Conservation (phyloP, 73 alveolate species). For the Paramecium primaurelia region DNA sequence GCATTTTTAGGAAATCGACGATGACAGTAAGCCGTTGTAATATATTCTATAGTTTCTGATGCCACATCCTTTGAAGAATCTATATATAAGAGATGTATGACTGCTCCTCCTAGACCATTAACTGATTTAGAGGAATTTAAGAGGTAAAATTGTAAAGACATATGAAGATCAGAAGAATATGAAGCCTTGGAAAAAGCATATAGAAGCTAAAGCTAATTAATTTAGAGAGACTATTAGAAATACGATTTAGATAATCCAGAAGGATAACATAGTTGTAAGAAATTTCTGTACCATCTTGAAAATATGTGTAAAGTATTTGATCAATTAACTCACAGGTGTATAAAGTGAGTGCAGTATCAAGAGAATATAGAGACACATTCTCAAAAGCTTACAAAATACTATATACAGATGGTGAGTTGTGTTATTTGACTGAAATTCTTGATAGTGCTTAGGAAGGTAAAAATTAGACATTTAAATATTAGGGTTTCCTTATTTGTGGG, state of each 20-base stretch:
- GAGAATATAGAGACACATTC: constrained; percentile 90
- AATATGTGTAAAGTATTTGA: constrained; percentile 71
- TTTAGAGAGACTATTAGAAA: constrained; percentile 72
- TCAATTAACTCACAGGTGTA: constrained; percentile 18
- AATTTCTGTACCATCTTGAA: constrained; percentile 83
- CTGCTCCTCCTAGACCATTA: constrained; percentile 93
- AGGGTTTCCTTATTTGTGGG: constrained; percentile 90
- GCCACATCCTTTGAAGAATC: constrained; percentile 27
- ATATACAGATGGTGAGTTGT: constrained; percentile 84
- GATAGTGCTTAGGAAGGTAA: constrained; percentile 95
- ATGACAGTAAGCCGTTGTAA: neutral
- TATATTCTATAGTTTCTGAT: constrained; percentile 15
- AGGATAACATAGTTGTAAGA: constrained; percentile 87
- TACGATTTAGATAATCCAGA: constrained; percentile 91
- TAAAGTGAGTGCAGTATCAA: constrained; percentile 61
- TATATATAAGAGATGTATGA: constrained; percentile 65
- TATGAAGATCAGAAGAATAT: constrained; percentile 70
- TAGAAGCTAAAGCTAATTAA: constrained; percentile 69
- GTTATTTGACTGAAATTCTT: constrained; percentile 94
- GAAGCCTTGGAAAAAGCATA: constrained; percentile 79
- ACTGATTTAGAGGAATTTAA: constrained; percentile 87
- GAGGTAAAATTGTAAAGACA: constrained; percentile 7
- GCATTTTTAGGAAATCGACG: constrained; percentile 17
- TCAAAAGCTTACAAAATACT: constrained; percentile 90
- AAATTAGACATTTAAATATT: neutral